A percentile compares a stretch with the other conserved stretches of the same genome.
These are phyloP conservation scores for Lactarius hengduanensis DNA, from an alignment of 768 basidiomycete genomes.

Conservation along the genomic window DNA sequence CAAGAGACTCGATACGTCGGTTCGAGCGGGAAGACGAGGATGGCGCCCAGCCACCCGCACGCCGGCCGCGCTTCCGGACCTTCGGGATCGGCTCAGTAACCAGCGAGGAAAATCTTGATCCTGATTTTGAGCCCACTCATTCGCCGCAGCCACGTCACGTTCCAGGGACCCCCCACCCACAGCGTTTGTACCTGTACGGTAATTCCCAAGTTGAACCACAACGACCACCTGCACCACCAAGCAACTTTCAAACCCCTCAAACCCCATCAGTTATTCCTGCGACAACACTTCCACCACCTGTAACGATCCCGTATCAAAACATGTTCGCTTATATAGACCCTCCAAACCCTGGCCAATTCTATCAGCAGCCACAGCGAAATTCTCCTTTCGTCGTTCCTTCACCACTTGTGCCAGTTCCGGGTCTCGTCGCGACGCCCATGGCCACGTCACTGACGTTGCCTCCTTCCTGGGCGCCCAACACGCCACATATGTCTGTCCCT, in stretches of 20 bases:
- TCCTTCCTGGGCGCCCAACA: slow-evolving; percentile 18
- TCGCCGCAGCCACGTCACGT: slow-evolving; percentile 23
- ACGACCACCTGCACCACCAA: slow-evolving; percentile 10
- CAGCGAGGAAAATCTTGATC: slow-evolving; percentile 18
- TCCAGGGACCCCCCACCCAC: slow-evolving; percentile 22
- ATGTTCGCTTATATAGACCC: slow-evolving; percentile 2
- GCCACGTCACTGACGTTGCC: slow-evolving; percentile 20
- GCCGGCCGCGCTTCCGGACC: slow-evolving; percentile 9
- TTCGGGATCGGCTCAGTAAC: slow-evolving; percentile 22
- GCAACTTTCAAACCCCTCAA: slow-evolving; percentile 1
- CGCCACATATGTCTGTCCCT: slow-evolving; percentile 9
- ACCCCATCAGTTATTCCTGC: background rate
- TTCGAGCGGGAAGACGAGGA: background rate
- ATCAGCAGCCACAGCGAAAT: slow-evolving; percentile 8
- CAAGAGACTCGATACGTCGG: slow-evolving; percentile 12
- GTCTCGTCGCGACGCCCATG: slow-evolving; percentile 16
- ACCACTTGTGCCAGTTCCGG: slow-evolving; percentile 13
- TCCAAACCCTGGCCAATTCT: slow-evolving; percentile 1
- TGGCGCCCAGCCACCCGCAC: background rate
- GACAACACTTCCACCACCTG: background rate
- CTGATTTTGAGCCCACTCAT: slow-evolving; percentile 4
- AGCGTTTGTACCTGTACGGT: background rate
- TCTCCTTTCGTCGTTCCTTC: slow-evolving; percentile 20
- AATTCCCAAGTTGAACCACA: slow-evolving; percentile 17
- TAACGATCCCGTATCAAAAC: background rate